Base-by-base conservation (phyloP, 257 asterid species). In the Solanum piurae region DNA sequence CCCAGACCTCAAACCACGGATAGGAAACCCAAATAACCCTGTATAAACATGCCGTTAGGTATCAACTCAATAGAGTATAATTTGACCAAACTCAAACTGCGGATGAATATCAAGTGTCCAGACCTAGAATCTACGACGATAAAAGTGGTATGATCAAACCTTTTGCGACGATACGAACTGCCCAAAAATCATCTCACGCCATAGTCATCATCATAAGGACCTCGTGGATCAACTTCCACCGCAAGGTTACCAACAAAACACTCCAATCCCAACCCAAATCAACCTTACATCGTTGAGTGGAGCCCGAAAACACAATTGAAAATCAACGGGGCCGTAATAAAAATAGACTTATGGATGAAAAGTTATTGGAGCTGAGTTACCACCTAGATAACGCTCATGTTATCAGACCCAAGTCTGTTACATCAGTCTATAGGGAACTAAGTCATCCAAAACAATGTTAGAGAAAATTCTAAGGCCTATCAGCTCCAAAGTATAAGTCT, bases 1-100 rank as follows among this genome's bases (percentile, higher is more conserved):
- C 5, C 1, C 4, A 5, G 5, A 55, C 12, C 10, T 20, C 11
- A 8, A 55, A 7, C 66, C 4, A 20, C 25, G 0, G 11, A 55
- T 55, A 55, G 1, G 11, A 55, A 20, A 55, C 66, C 1, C 11
- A 3, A 55, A 3, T 18, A 55, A 20, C 5, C 25, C 11, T 2
- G 9, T 55, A 55, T 21, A 55, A 55, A 20, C 4, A 55, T 55
- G 25, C 0, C 12, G 0, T 7, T 20, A 55, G 66, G 66, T 55
- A 55, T 7, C n/a, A 55, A 20, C 66, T 55, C 66, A 55, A 7
- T 55, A 3, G 10, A 20, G 5, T 7, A 55, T 55, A 55, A 55
- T 55, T 23, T 55, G 11, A 7, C 66, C 66, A 55, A 55, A 3
- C 11, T 55, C 10, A 5, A 5, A 55, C 1, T 7, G 1, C 2